phyloP scores from a whole-genome alignment of 345 rosid genomes.

The Gossypium arboreum region DNA sequence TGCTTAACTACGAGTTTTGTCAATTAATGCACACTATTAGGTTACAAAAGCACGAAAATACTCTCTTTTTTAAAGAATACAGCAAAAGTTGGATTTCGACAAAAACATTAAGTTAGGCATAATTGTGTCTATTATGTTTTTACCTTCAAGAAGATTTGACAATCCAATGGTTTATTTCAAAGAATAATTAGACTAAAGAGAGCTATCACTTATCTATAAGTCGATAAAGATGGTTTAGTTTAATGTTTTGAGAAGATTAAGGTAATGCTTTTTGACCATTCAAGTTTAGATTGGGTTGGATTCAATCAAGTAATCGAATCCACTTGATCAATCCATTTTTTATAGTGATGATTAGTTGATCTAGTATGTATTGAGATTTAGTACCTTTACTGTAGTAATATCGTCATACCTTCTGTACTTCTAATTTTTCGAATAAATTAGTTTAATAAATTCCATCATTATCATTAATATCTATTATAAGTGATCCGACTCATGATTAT shows the following conservation, averaged over 20 bases:
- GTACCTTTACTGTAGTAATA: no score
- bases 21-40: background rate
- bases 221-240: background rate
- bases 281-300: background rate
- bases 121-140: background rate
- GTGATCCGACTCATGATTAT: no score
- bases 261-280: slow-evolving; percentile 3
- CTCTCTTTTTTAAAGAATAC: no score
- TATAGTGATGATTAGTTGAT: no score
- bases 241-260: background rate
- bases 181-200: background rate
- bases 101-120: slow-evolving; percentile 18
- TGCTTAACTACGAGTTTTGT: background rate
- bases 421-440: no score
- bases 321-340: no score
- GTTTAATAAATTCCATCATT: no score
- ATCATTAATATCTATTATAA: no score
- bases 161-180: background rate
- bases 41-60: background rate
- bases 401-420: no score
- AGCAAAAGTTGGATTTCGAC: background rate
- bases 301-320: no score
- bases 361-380: no score
- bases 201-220: background rate
- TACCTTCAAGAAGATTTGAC: background rate